Base-by-base conservation (phyloP, 495 filamentous ascomycete species). In the Zalerion maritima region DNA sequence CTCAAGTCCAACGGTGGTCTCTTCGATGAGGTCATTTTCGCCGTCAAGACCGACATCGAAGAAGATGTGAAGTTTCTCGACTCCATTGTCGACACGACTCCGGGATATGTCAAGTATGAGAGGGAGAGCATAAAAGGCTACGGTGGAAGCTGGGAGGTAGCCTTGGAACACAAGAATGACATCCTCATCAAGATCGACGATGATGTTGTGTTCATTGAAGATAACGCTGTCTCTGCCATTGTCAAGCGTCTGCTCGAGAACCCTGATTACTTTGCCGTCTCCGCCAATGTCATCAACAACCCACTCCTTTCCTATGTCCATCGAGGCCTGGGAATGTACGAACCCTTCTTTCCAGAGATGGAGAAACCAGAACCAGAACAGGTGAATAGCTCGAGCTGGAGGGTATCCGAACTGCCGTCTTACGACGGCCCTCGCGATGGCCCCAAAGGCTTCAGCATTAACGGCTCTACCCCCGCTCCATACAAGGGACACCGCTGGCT, bases 171-270 rank as follows among this genome's bases (percentile, higher is more conserved):
- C 28, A 21, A 54, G 8, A 35, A 57, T 22, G 47, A 49, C 11
- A 56, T 71, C 28, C 68, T 65, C 32, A 52, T 71, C 31, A 65
- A 64, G 38, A 70, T 72, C 15, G 67, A 71, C 36, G 67, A 67
- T 5, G 67, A 71, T 36, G 52, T 63, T 24, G 56, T 69, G 10
- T 72, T 57, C 32, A 37, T 72, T 9, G 64, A 69, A 28, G 64
- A 68, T 23, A 50, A 61, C 30, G 51, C 64, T 22, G 69, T 72
- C 23, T 54, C 65, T 1, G 57, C 58, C 5, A 46, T 72, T 1
- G 53, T 71, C 14, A 62, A 65, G 24, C 67, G 64, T n/a, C 55
- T 58, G 29, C 40, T 67, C 15, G 53, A 63, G 5, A 46, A 62
- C 18, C 62, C 61, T 5, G 49, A 57, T 24, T 50, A 56, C 1